phyloP scores from a whole-genome alignment of 2,329 filamentous ascomycete genomes.

The Diaporthe sp. region DNA sequence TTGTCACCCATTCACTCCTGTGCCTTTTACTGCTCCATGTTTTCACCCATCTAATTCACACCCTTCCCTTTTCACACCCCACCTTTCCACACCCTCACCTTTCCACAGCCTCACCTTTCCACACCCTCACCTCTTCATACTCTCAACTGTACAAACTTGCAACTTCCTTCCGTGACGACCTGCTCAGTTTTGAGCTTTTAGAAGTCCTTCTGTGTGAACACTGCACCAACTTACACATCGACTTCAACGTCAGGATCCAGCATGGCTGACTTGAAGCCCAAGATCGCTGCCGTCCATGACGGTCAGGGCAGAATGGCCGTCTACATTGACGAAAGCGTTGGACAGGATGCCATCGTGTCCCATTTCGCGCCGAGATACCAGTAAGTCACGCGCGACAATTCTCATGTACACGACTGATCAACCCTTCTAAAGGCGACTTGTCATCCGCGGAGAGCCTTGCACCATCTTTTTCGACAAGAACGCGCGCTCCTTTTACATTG shows the following conservation, averaged over 20 bases:
- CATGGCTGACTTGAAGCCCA: constrained; percentile 18
- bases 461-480: constrained; percentile 12
- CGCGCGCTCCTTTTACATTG: not conserved
- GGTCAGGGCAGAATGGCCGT: not conserved
- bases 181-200: not conserved
- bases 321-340: constrained; percentile 8
- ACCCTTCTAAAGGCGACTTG: not conserved
- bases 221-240: not conserved
- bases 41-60: no score
- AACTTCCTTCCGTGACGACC: not conserved
- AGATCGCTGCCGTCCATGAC: constrained; percentile 20
- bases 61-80: no score
- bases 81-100: not conserved
- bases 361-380: constrained; percentile 15
- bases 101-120: not conserved
- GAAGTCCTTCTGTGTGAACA: not conserved
- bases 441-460: constrained; percentile 20
- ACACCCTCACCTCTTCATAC: not conserved
- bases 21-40: not conserved
- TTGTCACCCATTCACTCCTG: not conserved
- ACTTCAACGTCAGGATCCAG: not conserved
- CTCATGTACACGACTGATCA: not conserved
- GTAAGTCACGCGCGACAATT: not conserved
- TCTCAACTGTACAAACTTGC: not conserved
- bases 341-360: not conserved